phyloP scores from a whole-genome alignment of 345 rosid genomes.

The Dipteronia dyeriana region DNA sequence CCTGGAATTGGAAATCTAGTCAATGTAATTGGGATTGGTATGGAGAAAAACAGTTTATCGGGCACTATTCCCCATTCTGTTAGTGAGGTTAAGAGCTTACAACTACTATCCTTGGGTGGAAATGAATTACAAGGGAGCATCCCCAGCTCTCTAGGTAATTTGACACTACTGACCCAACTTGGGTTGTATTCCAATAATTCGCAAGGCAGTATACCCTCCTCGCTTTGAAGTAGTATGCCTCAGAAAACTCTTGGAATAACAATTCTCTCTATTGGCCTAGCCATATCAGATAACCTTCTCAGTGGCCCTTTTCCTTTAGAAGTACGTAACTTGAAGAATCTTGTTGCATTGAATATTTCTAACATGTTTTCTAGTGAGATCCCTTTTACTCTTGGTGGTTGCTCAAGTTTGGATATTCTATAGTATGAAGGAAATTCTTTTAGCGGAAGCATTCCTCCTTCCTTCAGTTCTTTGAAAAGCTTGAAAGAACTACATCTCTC shows the following conservation, averaged over 20 bases:
- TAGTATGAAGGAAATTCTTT: neutral
- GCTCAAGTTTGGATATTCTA: conserved; percentile 1
- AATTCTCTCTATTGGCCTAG: neutral
- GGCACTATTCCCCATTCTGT: conserved; percentile 10
- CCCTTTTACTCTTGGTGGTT: conserved; percentile 17
- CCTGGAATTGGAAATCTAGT: conserved; percentile 22
- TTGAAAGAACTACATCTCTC: conserved; percentile 8
- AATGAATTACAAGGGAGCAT: conserved; percentile 16
- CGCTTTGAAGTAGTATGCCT: conserved; percentile 23
- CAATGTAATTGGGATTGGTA: neutral
- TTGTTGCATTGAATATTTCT: conserved; percentile 14
- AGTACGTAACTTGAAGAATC: conserved; percentile 3
- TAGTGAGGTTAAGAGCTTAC: neutral
- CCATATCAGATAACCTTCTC: neutral
- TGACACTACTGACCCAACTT: neutral
- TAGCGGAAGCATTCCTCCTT: conserved; percentile 19
- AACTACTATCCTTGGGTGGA: rapidly evolving
- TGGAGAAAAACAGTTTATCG: conserved; percentile 5
- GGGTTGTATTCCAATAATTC: neutral
- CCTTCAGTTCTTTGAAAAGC: conserved; percentile 14
- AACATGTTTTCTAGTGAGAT: conserved; percentile 2
- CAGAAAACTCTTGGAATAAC: conserved; percentile 21
- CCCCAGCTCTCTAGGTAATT: conserved; percentile 9
- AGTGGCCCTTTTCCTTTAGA: conserved; percentile 18
- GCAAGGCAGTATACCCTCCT: conserved; percentile 24